Conservation (phyloP, 2,329 filamentous ascomycete species). For the Sarocladiaceae sp. region DNA sequence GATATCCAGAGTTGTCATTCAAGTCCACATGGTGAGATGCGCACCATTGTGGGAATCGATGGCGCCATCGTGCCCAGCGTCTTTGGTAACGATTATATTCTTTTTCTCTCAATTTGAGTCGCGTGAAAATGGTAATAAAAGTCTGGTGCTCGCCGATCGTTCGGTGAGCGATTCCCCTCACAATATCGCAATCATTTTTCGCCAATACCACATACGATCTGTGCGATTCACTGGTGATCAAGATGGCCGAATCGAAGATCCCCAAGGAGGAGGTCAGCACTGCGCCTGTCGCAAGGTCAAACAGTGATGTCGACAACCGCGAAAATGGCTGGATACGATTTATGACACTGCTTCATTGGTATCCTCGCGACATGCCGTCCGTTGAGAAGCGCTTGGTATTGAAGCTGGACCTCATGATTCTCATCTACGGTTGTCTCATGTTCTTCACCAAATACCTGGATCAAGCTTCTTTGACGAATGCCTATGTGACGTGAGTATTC, state of each 20-base stretch:
- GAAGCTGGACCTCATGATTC: slow-evolving; percentile 32
- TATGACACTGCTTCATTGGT: slow-evolving; percentile 27
- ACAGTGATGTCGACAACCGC: background rate
- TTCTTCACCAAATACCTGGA: slow-evolving; percentile 37
- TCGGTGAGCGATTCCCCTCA: too few relatives aligned
- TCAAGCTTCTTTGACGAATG: slow-evolving; percentile 31
- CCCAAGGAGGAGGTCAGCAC: background rate
- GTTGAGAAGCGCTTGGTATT: slow-evolving; percentile 29
- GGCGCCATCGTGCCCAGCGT: background rate
- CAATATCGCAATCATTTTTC: too few relatives aligned
- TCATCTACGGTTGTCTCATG: slow-evolving; percentile 32
- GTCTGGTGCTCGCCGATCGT: too few relatives aligned
- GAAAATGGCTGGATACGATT: slow-evolving; percentile 22
- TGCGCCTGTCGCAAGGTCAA: background rate
- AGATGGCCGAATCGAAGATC: background rate
- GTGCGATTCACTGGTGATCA: too few relatives aligned
- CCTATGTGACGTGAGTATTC: slow-evolving; percentile 27
- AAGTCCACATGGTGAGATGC: background rate
- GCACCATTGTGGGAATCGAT: background rate
- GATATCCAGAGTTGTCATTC: background rate
- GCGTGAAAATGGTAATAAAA: too few relatives aligned
- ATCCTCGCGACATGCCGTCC: slow-evolving; percentile 24
- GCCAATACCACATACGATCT: too few relatives aligned
- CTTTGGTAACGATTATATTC: background rate
- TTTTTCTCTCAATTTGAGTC: background rate